phyloP scores from a whole-genome alignment of 2,329 filamentous ascomycete genomes.

The Colletotrichum tropicale region DNA sequence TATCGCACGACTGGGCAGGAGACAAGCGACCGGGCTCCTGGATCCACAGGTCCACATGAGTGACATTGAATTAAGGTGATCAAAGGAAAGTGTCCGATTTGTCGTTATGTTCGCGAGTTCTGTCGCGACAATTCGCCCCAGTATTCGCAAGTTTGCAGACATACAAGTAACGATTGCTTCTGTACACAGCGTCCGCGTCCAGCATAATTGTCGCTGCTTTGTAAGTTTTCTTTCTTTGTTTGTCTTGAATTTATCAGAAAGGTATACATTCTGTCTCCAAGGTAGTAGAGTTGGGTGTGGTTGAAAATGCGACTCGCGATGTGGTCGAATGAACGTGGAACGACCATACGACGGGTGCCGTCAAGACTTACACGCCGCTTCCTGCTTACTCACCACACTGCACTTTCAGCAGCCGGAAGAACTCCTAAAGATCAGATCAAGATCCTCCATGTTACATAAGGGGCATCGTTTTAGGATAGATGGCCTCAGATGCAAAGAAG shows the following conservation, averaged over 20 bases:
- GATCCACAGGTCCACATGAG: not conserved
- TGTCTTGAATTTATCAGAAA: no score
- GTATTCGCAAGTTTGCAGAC: no score
- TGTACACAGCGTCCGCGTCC: no score
- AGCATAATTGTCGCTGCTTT: no score
- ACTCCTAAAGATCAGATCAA: not conserved
- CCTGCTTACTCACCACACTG: not conserved
- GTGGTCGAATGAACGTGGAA: not conserved
- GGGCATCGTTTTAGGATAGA: not conserved
- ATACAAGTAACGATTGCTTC: no score
- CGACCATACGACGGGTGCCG: not conserved
- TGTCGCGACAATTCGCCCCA: not conserved
- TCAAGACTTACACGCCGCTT: not conserved
- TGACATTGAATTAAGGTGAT: not conserved
- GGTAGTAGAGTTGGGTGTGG: not conserved
- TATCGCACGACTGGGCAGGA: not conserved
- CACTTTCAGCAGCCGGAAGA: not conserved
- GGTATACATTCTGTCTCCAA: not conserved
- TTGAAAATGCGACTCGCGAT: not conserved
- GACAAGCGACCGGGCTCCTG: not conserved
- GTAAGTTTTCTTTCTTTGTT: no score
- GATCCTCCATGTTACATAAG: not conserved
- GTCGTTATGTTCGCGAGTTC: not conserved
- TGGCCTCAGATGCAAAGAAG: not conserved
- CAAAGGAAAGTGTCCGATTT: accelerated